Evolutionary conservation across 768 basidiomycete species (phyloP).

Genomic region (Leccinum fibrillosum): DNA sequence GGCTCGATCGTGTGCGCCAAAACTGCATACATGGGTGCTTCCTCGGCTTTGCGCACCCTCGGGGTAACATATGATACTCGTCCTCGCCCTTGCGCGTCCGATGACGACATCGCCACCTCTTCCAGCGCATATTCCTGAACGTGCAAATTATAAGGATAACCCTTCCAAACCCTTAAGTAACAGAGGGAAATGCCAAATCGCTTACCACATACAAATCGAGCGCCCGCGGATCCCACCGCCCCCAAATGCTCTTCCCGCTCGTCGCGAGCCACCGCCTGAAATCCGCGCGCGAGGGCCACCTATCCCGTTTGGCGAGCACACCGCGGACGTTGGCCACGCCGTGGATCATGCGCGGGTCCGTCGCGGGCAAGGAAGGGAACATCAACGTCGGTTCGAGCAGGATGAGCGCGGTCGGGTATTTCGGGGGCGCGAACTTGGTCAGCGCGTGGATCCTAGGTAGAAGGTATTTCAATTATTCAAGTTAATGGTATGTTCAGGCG

Average conservation of each 20-base stretch:
- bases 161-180: not conserved
- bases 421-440: slow-evolving; percentile 12
- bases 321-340: slow-evolving; percentile 31
- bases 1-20: slow-evolving; percentile 26
- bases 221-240: slow-evolving; percentile 23
- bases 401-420: slow-evolving; percentile 17
- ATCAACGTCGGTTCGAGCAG: slow-evolving; percentile 31
- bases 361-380: slow-evolving; percentile 28
- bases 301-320: slow-evolving; percentile 25
- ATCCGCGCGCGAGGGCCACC: slow-evolving; percentile 23
- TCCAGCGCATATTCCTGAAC: slow-evolving; percentile 26
- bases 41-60: slow-evolving; percentile 29
- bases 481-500: not conserved
- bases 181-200: not conserved
- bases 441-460: slow-evolving; percentile 17
- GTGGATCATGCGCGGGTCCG: slow-evolving; percentile 26
- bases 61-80: slow-evolving; percentile 14
- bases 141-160: not conserved
- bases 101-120: slow-evolving; percentile 8
- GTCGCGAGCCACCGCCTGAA: slow-evolving; percentile 17
- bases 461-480: not conserved
- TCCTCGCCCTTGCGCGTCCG: slow-evolving; percentile 3
- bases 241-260: slow-evolving; percentile 16
- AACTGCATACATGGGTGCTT: slow-evolving; percentile 24
- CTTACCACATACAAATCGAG: slow-evolving; percentile 26